Conservation (phyloP, 768 basidiomycete species). For the Boletus rufocinnamomeus region DNA sequence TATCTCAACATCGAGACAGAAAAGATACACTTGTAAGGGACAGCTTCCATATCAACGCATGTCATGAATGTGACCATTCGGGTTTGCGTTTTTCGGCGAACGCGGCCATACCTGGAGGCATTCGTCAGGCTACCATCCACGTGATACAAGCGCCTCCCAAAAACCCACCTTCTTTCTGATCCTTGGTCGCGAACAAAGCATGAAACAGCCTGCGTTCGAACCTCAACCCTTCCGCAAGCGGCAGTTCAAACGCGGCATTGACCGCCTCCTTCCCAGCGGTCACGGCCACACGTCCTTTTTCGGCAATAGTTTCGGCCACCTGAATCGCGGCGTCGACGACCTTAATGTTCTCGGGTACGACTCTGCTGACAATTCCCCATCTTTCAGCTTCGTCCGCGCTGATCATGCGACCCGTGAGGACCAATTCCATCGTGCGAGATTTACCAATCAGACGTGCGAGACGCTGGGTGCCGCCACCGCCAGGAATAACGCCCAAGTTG, state of each 20-base stretch:
- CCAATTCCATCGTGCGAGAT: conserved; percentile 92
- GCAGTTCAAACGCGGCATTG: conserved; percentile 87
- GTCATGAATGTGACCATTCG: conserved; percentile 63
- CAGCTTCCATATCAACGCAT: background rate
- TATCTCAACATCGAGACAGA: too few species aligned
- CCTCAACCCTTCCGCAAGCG: conserved; percentile 77
- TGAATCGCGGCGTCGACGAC: conserved; percentile 87
- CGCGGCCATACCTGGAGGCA: conserved; percentile 79
- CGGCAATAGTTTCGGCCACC: conserved; percentile 75
- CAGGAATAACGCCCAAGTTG: conserved; percentile 92
- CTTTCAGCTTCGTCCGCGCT: conserved; percentile 77
- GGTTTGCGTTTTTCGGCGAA: conserved; percentile 94
- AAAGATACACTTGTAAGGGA: background rate
- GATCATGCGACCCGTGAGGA: conserved; percentile 84
- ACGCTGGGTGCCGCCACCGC: conserved; percentile 92
- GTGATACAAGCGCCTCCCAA: background rate
- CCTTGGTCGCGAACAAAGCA: conserved; percentile 86
- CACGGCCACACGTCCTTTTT: conserved; percentile 80
- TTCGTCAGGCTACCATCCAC: conserved; percentile 2
- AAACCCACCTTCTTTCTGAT: conserved; percentile 89
- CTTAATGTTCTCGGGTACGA: conserved; percentile 75
- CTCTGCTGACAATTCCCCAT: conserved; percentile 86
- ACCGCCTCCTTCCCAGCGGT: conserved; percentile 93
- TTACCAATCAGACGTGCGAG: conserved; percentile 86
- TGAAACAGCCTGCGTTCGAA: conserved; percentile 93